These are phyloP conservation scores for Lactifluus pinguis DNA, from an alignment of 768 basidiomycete genomes.

Conservation along the genomic window DNA sequence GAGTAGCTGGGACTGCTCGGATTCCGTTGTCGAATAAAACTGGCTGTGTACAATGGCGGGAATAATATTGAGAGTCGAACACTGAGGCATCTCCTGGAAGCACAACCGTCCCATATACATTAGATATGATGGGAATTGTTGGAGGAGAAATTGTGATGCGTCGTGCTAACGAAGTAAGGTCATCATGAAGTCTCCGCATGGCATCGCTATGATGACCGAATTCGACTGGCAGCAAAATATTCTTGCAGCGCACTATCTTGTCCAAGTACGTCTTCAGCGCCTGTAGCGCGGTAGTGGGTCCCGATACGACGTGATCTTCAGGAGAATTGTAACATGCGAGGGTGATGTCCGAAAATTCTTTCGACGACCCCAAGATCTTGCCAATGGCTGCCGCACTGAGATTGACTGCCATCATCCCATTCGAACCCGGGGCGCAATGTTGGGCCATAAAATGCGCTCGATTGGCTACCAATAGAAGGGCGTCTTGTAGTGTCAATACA, in stretches of 20 bases:
- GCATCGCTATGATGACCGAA: constrained; percentile 62
- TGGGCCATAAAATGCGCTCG: constrained; percentile 49
- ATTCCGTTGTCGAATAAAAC: constrained; percentile 49
- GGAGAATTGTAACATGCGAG: constrained; percentile 57
- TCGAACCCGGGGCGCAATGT: constrained; percentile 35
- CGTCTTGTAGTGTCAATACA: constrained; percentile 47
- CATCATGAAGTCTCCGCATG: constrained; percentile 49
- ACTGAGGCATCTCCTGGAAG: constrained; percentile 40
- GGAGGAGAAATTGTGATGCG: constrained; percentile 37
- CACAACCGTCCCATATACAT: constrained; percentile 46
- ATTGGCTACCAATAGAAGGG: constrained; percentile 46
- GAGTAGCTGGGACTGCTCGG: constrained; percentile 28
- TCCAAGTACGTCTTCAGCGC: constrained; percentile 36
- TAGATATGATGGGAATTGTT: constrained; percentile 52
- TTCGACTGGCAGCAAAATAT: constrained; percentile 40
- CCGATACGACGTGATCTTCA: constrained; percentile 50
- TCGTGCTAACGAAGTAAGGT: constrained; percentile 35
- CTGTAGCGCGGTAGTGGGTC: constrained; percentile 37
- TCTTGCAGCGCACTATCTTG: constrained; percentile 29
- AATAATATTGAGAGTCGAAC: constrained; percentile 46
- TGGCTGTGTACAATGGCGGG: constrained; percentile 48
- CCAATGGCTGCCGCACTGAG: constrained; percentile 30
- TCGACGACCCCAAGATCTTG: constrained; percentile 28
- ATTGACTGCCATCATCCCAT: constrained; percentile 56
- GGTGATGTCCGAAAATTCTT: constrained; percentile 31